phyloP scores from a whole-genome alignment of 1,284 basidiomycete species.

The Athelia psychrophila region DNA sequence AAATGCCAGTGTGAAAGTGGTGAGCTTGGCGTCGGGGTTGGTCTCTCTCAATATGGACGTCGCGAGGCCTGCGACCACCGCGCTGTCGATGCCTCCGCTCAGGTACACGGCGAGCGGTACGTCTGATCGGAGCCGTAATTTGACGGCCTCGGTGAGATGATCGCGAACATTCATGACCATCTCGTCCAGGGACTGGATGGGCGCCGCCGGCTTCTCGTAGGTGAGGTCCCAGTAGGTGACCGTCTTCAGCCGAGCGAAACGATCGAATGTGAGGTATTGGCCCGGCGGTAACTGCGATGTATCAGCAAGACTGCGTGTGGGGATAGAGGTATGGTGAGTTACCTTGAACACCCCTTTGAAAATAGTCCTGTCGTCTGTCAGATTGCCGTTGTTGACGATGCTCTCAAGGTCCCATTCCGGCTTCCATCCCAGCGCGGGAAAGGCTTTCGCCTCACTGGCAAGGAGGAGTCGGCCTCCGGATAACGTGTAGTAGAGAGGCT shows the following conservation, averaged over 20 bases:
- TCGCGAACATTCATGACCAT: conserved; percentile 8
- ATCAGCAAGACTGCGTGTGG: not conserved
- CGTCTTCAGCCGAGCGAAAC: conserved; percentile 6
- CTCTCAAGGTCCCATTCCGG: conserved; percentile 19
- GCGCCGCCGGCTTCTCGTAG: not conserved
- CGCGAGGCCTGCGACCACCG: conserved; percentile 15
- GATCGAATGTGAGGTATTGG: conserved; percentile 4
- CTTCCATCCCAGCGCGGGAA: conserved; percentile 16
- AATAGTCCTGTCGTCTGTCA: conserved; percentile 16
- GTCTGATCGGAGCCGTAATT: conserved; percentile 9
- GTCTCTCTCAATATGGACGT: conserved; percentile 8
- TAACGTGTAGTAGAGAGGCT: conserved; percentile 20
- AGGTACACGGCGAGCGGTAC: conserved; percentile 12
- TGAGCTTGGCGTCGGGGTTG: conserved; percentile 5
- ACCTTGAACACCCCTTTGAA: conserved; percentile 18
- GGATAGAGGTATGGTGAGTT: not conserved
- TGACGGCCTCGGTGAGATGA: conserved; percentile 9
- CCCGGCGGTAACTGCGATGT: conserved; percentile 6
- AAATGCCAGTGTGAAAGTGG: conserved; percentile 10
- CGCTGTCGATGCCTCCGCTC: conserved; percentile 17
- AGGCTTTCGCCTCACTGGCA: conserved; percentile 19
- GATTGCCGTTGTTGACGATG: conserved; percentile 16
- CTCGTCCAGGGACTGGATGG: conserved; percentile 6
- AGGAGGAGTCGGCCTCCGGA: conserved; percentile 13
- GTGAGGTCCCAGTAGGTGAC: conserved; percentile 11